Base-by-base conservation (phyloP, 2,329 filamentous ascomycete species). In the Penicillium sp. region DNA sequence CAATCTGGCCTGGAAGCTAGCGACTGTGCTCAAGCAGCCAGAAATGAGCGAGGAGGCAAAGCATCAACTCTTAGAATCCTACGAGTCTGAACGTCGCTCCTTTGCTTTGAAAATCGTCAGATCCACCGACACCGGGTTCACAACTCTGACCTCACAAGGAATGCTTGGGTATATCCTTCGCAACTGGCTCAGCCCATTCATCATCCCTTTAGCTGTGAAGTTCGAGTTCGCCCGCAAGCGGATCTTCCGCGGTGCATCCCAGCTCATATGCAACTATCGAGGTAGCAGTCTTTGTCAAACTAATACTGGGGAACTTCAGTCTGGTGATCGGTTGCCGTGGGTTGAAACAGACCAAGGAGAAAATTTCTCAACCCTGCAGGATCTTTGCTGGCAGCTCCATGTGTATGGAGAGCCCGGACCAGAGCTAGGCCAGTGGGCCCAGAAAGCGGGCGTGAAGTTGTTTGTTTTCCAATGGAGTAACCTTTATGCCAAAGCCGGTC, bases 1-100 rank as follows among this genome's bases (percentile, higher is more conserved):
- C 29, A 84, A 84, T 52, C 70, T 85, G 0, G 78, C 77, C 21
- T 84, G 82, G 81, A 84, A 84, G 59, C 70, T 85, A 2, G 75
- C 78, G 0, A 69, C 75, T 1, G 79, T 78, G 4, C 63, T 81
- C 1, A 71, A 72, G n/a, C 46, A 59, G 11, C 45, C 46, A 3
- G 22, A 45, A 1, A 63, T 65, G 57, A 52, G 44, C 1, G 67
- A 73, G 6, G 55, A 70, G 2, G 73, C 71, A 1, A 67, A 67
- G 10, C 65, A 75, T 9, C 59, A 68, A 0, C 68, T 84, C 1
- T 70, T 85, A 0, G 70, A 79, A 46, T 78, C 73, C 11, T 83
- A 83, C 61, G 71, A 79, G 48, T 58, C 62, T 2, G 81, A 83
- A 62, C 75, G 81, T 6, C 71, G 74, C 14, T 74, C 78, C 2